Percentiles rank a stretch among this genome's conserved stretches.
phyloP scores from a whole-genome alignment of 768 basidiomycete genomes.

The Dentipellis fragilis region DNA sequence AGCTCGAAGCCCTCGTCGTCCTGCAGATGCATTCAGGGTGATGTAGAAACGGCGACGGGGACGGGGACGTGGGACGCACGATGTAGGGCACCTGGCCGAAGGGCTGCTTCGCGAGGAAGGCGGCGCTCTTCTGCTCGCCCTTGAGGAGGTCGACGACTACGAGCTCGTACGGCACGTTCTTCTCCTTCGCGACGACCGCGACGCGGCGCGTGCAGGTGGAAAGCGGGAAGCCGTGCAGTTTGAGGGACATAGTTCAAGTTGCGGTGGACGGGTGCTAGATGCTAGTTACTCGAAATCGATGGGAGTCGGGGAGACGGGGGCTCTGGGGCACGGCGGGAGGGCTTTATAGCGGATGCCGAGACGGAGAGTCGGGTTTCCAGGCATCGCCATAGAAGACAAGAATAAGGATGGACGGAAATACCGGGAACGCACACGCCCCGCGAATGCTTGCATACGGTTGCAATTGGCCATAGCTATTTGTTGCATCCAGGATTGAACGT shows the following conservation, averaged over 20 bases:
- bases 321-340: no score
- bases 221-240: slow-evolving; percentile 21
- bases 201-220: slow-evolving; percentile 47
- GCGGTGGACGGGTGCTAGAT: neutral
- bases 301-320: no score
- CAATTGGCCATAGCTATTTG: no score
- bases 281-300: neutral
- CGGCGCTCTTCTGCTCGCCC: slow-evolving; percentile 35
- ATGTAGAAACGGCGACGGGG: neutral
- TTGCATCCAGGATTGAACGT: no score
- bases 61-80: slow-evolving; percentile 18
- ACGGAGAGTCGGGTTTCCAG: no score
- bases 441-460: no score
- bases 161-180: slow-evolving; percentile 45
- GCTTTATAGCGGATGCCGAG: no score
- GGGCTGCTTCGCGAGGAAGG: slow-evolving; percentile 41
- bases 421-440: no score
- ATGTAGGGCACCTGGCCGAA: slow-evolving; percentile 57
- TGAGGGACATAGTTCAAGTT: slow-evolving; percentile 24
- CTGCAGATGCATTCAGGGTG: neutral
- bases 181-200: slow-evolving; percentile 42
- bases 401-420: no score
- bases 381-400: no score
- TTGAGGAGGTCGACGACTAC: slow-evolving; percentile 31
- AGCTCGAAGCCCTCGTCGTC: slow-evolving; percentile 55